Percentiles rank a stretch among this genome's conserved stretches.
Evolutionary conservation across 2,329 filamentous ascomycete species (phyloP).

Genomic region (Stachybotrys elegans): DNA sequence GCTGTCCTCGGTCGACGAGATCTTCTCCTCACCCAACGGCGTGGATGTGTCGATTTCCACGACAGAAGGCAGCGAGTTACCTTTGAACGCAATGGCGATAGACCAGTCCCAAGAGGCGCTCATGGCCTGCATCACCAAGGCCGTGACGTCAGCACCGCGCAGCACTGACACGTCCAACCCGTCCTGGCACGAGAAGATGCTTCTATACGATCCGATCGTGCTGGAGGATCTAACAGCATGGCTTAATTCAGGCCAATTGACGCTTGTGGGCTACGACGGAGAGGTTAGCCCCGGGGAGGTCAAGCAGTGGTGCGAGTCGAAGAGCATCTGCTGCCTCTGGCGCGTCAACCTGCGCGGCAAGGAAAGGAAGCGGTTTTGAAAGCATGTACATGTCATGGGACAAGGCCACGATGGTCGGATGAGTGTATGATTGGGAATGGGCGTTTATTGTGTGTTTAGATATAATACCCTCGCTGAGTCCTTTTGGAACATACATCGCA

Average conservation of each 20-base stretch:
- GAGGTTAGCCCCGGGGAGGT: constrained; percentile 62
- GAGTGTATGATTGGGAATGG: too few relatives aligned
- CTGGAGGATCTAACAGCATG: constrained; percentile 80
- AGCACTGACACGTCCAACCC: constrained; percentile 45
- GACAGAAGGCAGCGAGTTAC: constrained; percentile 40
- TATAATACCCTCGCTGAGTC: too few relatives aligned
- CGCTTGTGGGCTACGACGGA: constrained; percentile 57
- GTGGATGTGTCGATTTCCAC: constrained; percentile 39
- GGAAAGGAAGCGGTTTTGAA: constrained; percentile 45
- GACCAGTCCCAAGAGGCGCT: constrained; percentile 36
- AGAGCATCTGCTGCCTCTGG: constrained; percentile 80
- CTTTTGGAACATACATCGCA: too few relatives aligned
- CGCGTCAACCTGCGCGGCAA: constrained; percentile 49
- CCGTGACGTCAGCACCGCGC: constrained; percentile 45
- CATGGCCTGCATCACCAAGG: constrained; percentile 50
- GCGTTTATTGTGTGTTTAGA: too few relatives aligned
- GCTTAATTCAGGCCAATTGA: constrained; percentile 70
- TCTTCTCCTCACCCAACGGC: constrained; percentile 38
- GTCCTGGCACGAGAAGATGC: constrained; percentile 87
- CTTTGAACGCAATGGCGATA: constrained; percentile 31
- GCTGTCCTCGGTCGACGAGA: constrained; percentile 26
- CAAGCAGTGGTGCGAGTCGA: constrained; percentile 85
- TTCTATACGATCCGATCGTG: constrained; percentile 87
- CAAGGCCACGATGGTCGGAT: too few relatives aligned
- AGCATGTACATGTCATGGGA: too few relatives aligned